A percentile compares a stretch with the other conserved stretches of the same genome.
Conservation (phyloP, 352 stramenopile genomes). For the Pythium phragmiticola region DNA sequence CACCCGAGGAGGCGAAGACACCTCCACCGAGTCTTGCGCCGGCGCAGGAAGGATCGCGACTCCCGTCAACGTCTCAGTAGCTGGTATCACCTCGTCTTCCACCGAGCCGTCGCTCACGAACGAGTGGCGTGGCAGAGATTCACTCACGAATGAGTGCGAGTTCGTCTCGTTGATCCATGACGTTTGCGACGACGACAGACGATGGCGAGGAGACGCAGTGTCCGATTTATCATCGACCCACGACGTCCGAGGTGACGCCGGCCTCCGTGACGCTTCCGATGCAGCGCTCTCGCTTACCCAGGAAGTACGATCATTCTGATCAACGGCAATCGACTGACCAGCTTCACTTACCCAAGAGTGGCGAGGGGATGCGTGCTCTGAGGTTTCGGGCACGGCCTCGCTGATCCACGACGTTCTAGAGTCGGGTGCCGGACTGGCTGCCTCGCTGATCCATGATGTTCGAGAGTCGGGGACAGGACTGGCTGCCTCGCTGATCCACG, state of each 20-base stretch:
- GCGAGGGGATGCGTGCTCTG: not conserved
- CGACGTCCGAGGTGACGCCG: not conserved
- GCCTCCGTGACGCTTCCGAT: not conserved
- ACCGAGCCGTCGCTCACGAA: conserved; percentile 24
- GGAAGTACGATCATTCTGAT: not conserved
- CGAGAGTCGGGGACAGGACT: not conserved
- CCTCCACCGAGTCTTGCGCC: conserved; percentile 6
- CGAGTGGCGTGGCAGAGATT: conserved; percentile 15
- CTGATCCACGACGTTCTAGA: conserved; percentile 14
- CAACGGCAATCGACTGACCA: not conserved
- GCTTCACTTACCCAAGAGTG: conserved; percentile 21
- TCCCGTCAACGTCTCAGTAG: not conserved
- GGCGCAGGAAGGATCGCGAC: conserved; percentile 11
- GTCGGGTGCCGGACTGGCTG: not conserved
- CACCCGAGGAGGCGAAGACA: not conserved
- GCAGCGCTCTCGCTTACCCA: conserved; percentile 18
- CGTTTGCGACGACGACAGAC: conserved; percentile 5
- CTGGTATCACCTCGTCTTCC: conserved; percentile 3
- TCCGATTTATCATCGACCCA: conserved; percentile 11
- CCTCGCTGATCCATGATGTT: conserved; percentile 20
- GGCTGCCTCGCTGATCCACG: conserved; percentile 20
- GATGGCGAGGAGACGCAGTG: not conserved
- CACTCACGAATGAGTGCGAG: conserved; percentile 18
- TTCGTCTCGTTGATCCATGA: conserved; percentile 20
- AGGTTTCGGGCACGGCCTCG: conserved; percentile 2